A percentile compares a stretch with the other conserved stretches of the same genome.
These are phyloP conservation scores for Plantago coronopus DNA, from an alignment of 305 asterid species.

Conservation along the genomic window DNA sequence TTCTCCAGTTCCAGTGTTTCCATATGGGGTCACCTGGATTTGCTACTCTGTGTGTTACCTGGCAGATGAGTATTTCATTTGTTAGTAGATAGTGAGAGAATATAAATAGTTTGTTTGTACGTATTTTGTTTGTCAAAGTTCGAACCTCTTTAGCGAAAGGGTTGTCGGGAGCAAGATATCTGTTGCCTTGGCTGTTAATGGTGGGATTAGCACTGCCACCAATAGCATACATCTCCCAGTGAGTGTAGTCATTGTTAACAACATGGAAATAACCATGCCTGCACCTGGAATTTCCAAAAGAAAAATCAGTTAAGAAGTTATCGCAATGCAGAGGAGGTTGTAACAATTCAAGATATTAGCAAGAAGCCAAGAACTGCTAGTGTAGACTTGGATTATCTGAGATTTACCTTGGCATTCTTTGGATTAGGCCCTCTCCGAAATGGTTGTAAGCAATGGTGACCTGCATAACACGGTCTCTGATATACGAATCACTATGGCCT, in stretches of 20 bases:
- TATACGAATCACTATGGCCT: slow-evolving; percentile 63
- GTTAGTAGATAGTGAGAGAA: background rate
- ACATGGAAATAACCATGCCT: slow-evolving; percentile 79
- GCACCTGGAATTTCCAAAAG: slow-evolving; percentile 44
- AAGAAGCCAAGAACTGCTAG: too few relatives aligned
- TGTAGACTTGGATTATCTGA: too few relatives aligned
- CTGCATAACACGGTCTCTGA: slow-evolving; percentile 64
- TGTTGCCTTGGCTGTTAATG: slow-evolving; percentile 81
- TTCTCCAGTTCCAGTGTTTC: slow-evolving; percentile 83
- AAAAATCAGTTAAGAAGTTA: too few relatives aligned
- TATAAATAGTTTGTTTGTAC: background rate
- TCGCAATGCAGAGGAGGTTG: too few relatives aligned
- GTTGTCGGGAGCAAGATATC: slow-evolving; percentile 66
- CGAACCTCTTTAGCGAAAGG: slow-evolving; percentile 65
- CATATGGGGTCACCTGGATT: slow-evolving; percentile 27
- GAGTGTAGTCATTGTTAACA: slow-evolving; percentile 84
- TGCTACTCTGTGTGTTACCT: slow-evolving; percentile 60
- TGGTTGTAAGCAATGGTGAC: slow-evolving; percentile 82
- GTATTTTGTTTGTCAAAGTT: background rate
- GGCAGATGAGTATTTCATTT: slow-evolving; percentile 2
- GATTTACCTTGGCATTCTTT: slow-evolving; percentile 76
- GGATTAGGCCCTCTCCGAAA: slow-evolving; percentile 66
- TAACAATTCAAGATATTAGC: too few relatives aligned
- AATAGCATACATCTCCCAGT: slow-evolving; percentile 84
- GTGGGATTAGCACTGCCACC: slow-evolving; percentile 89